Evolutionary conservation across 148 eudicot genomes (phyloP).

Genomic region (Chenopodium album): DNA sequence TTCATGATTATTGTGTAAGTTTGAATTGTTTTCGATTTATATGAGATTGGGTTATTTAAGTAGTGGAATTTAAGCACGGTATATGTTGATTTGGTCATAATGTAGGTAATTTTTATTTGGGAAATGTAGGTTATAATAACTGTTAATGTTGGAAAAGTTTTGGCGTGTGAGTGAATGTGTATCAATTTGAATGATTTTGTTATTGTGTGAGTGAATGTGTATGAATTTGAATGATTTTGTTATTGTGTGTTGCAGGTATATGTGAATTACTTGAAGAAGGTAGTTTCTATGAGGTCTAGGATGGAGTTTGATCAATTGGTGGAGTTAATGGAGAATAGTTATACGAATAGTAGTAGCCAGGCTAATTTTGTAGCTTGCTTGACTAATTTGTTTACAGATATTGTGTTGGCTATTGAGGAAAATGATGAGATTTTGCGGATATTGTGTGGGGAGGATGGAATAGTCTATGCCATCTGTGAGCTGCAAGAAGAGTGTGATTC

Average conservation of each 20-base stretch:
- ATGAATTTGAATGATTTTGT: slow-evolving; percentile 4
- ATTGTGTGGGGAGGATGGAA: slow-evolving; percentile 90
- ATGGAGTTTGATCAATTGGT: slow-evolving; percentile 75
- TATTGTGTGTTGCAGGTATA: slow-evolving; percentile 51
- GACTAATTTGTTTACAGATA: slow-evolving; percentile 87
- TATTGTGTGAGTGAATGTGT: slow-evolving; percentile 13
- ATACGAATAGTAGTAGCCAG: slow-evolving; percentile 30
- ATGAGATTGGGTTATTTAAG: no score
- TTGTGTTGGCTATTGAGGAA: slow-evolving; percentile 85
- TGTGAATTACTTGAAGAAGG: slow-evolving; percentile 82
- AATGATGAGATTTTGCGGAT: slow-evolving; percentile 69
- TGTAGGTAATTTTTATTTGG: not conserved
- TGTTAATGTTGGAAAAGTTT: not conserved
- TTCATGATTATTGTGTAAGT: no score
- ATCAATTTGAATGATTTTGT: slow-evolving; percentile 3
- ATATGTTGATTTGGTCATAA: not conserved
- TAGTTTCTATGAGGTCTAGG: slow-evolving; percentile 74
- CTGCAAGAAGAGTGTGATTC: slow-evolving; percentile 96
- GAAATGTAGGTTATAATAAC: not conserved
- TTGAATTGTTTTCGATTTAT: no score
- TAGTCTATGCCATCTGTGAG: slow-evolving; percentile 89
- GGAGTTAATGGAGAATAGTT: slow-evolving; percentile 53
- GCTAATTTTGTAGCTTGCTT: slow-evolving; percentile 72
- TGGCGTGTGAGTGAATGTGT: not conserved
- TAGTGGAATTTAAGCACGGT: not conserved